Percentiles rank a stretch among this genome's conserved stretches.
Evolutionary conservation across 2,329 filamentous ascomycete species (phyloP).

Genomic region (Neurospora sp.): DNA sequence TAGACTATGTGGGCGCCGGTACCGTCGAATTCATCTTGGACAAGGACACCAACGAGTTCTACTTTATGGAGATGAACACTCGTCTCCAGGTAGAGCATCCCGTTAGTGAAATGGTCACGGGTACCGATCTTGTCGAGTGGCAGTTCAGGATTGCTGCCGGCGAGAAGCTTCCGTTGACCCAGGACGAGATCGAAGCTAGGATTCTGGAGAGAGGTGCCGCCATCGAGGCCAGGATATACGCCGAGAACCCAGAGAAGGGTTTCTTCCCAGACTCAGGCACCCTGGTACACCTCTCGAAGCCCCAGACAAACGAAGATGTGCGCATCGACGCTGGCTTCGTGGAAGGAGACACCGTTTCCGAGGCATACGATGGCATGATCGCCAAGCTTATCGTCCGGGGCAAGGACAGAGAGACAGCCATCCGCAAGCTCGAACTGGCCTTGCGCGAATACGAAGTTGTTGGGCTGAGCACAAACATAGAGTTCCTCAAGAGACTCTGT

Average conservation of each 20-base stretch:
- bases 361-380: conserved; percentile 98
- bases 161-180: conserved; percentile 45
- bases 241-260: conserved; percentile 82
- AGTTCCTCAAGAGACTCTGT: conserved; percentile 87
- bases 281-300: conserved; percentile 72
- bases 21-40: conserved; percentile 90
- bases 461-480: conserved; percentile 88
- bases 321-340: conserved; percentile 91
- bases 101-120: conserved; percentile 65
- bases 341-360: conserved; percentile 82
- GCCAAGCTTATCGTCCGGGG: conserved; percentile 92
- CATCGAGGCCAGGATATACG: conserved; percentile 94
- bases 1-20: conserved; percentile 80
- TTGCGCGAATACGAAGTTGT: conserved; percentile 87
- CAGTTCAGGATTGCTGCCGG: conserved; percentile 68
- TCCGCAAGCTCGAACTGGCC: conserved; percentile 71
- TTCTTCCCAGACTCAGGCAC: conserved; percentile 92
- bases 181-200: conserved; percentile 56
- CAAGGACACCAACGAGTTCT: conserved; percentile 71
- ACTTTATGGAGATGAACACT: conserved; percentile 77
- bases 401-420: conserved; percentile 64
- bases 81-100: conserved; percentile 94
- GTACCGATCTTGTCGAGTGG: conserved; percentile 79
- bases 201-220: conserved; percentile 74
- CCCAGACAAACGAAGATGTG: conserved; percentile 57